Conservation (phyloP, 1,139 yeast genomes). For the Zygosaccharomyces pseudobailii region DNA sequence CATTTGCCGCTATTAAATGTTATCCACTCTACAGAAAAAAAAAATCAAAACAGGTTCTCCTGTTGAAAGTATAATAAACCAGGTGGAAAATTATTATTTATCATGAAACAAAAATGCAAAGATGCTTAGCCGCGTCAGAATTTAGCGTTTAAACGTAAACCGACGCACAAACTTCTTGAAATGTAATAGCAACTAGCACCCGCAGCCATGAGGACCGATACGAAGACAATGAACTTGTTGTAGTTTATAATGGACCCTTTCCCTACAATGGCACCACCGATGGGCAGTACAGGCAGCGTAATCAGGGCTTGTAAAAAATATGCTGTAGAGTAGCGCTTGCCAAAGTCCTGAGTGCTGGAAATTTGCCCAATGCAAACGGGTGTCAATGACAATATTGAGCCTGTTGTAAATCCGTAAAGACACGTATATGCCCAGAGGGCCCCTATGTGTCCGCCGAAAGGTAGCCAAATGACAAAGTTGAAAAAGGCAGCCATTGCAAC, state of each 20-base stretch:
- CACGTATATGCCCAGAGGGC: constrained; percentile 35
- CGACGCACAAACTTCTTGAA: constrained; percentile 39
- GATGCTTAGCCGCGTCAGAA: constrained; percentile 11
- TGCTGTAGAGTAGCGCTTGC: constrained; percentile 46
- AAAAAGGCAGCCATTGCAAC: constrained; percentile 40
- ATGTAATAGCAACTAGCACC: constrained; percentile 27
- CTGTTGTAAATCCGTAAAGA: constrained; percentile 36
- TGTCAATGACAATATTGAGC: constrained; percentile 39
- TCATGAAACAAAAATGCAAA: neutral
- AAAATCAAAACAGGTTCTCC: neutral
- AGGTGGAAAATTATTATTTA: too few relatives aligned
- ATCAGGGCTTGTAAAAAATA: constrained; percentile 44
- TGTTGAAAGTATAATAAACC: too few relatives aligned
- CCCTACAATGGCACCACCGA: constrained; percentile 49
- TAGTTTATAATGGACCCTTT: constrained; percentile 31
- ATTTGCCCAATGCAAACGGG: constrained; percentile 51
- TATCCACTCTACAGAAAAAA: neutral
- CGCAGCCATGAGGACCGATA: constrained; percentile 24
- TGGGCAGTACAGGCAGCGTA: constrained; percentile 43
- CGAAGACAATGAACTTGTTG: constrained; percentile 30
- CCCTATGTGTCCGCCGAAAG: constrained; percentile 33
- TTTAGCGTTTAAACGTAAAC: constrained; percentile 24
- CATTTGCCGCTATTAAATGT: too few relatives aligned
- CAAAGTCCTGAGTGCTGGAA: constrained; percentile 46
- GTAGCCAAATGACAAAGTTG: constrained; percentile 34